A percentile compares a stretch with the other conserved stretches of the same genome.
phyloP scores from a whole-genome alignment of 1,284 basidiomycete species.

The Ganoderma leucocontextum region DNA sequence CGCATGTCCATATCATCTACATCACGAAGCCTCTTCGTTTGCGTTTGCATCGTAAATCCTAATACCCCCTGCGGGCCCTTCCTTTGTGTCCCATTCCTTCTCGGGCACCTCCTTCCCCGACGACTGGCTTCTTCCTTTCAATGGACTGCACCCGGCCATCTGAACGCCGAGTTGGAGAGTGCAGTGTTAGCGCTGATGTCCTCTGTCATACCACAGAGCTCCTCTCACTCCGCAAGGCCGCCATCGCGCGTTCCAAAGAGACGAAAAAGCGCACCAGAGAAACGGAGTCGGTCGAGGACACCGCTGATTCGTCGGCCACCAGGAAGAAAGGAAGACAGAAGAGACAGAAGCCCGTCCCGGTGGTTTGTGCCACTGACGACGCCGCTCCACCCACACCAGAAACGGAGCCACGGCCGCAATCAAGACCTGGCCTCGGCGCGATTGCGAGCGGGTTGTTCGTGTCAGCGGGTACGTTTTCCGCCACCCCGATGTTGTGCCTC shows the following conservation, averaged over 20 bases:
- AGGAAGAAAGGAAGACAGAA: conserved; percentile 23
- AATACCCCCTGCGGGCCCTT: conserved; percentile 10
- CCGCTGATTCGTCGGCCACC: conserved; percentile 12
- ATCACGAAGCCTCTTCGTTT: conserved; percentile 11
- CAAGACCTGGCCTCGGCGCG: background rate
- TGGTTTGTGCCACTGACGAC: conserved; percentile 9
- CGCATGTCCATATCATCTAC: conserved; percentile 9
- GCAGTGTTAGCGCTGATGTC: conserved; percentile 8
- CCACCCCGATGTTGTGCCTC: background rate
- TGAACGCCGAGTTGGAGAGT: background rate
- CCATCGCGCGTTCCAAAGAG: conserved; percentile 8
- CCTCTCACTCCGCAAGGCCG: conserved; percentile 29
- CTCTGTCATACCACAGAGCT: conserved; percentile 20
- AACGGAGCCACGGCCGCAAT: conserved; percentile 8
- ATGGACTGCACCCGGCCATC: background rate
- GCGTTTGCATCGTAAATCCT: conserved; percentile 4
- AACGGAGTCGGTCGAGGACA: background rate
- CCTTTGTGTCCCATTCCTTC: conserved; percentile 16
- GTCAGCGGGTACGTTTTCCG: conserved; percentile 18
- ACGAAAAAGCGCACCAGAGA: conserved; percentile 13
- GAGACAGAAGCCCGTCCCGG: background rate
- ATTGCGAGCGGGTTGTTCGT: background rate
- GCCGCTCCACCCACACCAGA: background rate
- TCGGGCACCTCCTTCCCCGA: conserved; percentile 1
- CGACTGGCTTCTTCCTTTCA: background rate